Evolutionary conservation across 148 eudicot genomes (phyloP), one percentile per base, ranked within the genome.

Genomic region (Tetragonia tetragonoides): DNA sequence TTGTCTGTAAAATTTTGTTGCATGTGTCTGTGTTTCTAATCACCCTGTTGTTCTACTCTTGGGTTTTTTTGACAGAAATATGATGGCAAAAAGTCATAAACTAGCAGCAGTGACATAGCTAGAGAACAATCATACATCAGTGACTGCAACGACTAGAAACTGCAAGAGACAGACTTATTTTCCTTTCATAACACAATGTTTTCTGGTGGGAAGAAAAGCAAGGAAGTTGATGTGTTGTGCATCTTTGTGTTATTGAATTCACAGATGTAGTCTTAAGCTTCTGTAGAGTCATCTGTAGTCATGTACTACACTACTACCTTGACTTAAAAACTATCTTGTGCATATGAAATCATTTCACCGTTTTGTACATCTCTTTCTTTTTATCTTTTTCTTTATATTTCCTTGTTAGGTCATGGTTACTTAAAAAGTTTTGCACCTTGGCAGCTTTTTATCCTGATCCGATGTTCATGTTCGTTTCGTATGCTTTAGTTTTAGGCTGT

Each of bases 61-160:
- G 20, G n/a, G 63, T 40, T 66, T 57, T 82, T 68, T 56, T 15
- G 2, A 10, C 79, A 82, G 82, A 57, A 62, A 46, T 41, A 73
- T 28, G 47, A 60, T 37, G 78, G 78, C 65, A 68, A 39, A 54
- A 73, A 20, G 65, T 17, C 70, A 67, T 62, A 75, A 51, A 38
- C 76, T 17, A 76, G 67, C 61, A 61, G 75, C 44, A 37, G 74
- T 77, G 53, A 42, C 46, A 49, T 51, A 46, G 47, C 68, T 72
- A 73, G 75, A 62, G 77, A 68, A 34, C 54, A 72, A 72, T 70
- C 70, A 28, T 60, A 6, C 76, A 72, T 65, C 51, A 38, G 65
- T 70, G 34, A 41, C 2, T 46, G 37, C 34, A 70, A 23, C 47
- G 39, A 68, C 68, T 51, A 77, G 46, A 73, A n/a, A 44, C 56